phyloP scores from a whole-genome alignment of 306 rosid species.

The Gleditsia sinensis region DNA sequence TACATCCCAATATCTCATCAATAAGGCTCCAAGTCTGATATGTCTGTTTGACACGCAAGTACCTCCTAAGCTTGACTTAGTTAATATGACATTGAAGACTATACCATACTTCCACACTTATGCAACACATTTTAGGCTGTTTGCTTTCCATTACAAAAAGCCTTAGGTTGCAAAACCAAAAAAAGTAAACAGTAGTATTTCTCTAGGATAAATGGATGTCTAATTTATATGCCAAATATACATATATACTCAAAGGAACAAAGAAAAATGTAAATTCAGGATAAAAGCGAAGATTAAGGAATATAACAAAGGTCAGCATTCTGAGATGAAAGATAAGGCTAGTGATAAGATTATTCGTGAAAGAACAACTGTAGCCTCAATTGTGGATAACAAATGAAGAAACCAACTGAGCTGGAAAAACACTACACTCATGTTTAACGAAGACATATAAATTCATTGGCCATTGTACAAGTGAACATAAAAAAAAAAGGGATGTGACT shows the following conservation, averaged over 20 bases:
- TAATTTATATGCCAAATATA: not conserved
- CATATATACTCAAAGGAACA: not conserved
- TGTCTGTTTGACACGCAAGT: not conserved
- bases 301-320: not conserved
- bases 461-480: not conserved
- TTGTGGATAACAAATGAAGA: not conserved
- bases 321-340: not conserved
- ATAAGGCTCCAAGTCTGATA: not conserved
- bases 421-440: not conserved
- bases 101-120: conserved; percentile 5
- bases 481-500: too few relatives aligned
- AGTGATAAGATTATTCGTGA: not conserved
- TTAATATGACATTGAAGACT: conserved; percentile 1
- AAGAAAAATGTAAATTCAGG: too few relatives aligned
- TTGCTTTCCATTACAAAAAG: not conserved
- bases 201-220: not conserved
- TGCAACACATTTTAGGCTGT: not conserved
- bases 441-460: not conserved
- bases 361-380: not conserved
- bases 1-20: not conserved
- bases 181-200: conserved; percentile 15
- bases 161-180: not conserved
- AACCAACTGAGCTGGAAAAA: not conserved
- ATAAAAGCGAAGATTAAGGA: not conserved
- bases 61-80: not conserved